Conservation (phyloP, 2,329 filamentous ascomycete genomes). For the Cercospora sp. region DNA sequence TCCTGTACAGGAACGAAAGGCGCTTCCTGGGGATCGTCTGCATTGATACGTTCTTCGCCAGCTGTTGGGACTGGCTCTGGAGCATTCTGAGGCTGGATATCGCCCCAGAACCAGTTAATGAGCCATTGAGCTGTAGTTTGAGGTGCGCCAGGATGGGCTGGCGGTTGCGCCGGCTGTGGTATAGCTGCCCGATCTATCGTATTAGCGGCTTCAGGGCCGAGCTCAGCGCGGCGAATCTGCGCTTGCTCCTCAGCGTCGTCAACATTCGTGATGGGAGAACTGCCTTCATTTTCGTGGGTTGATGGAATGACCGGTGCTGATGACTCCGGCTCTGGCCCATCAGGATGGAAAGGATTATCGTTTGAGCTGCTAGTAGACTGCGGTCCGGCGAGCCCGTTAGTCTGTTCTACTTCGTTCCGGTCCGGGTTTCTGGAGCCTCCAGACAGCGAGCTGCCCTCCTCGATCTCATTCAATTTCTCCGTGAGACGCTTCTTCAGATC, state of each 20-base stretch:
- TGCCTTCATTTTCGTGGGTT: neutral
- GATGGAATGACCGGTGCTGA: neutral
- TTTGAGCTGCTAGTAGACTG: neutral
- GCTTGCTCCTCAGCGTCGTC: slow-evolving; percentile 1
- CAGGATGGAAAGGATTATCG: slow-evolving; percentile 25
- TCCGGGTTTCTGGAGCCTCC: neutral
- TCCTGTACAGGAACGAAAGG: slow-evolving; percentile 55
- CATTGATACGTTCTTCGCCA: slow-evolving; percentile 62
- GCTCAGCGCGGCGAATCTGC: slow-evolving; percentile 8
- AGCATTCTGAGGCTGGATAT: slow-evolving; percentile 38
- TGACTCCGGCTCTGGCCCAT: slow-evolving; percentile 16
- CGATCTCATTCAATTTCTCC: neutral
- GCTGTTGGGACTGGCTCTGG: slow-evolving; percentile 44
- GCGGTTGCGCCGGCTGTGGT: neutral
- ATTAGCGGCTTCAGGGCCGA: slow-evolving; percentile 5
- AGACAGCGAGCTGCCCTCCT: neutral
- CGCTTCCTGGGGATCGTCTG: slow-evolving; percentile 58
- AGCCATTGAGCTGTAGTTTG: slow-evolving; percentile 33
- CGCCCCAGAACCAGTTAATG: slow-evolving; percentile 53
- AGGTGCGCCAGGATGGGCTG: neutral
- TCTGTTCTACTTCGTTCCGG: neutral
- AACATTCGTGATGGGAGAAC: neutral
- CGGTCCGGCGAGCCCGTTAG: neutral
- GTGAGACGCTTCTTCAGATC: slow-evolving; percentile 13
- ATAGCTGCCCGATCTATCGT: neutral